phyloP scores from a whole-genome alignment of 805 yeast genomes.

The Hanseniaspora meyeri region DNA sequence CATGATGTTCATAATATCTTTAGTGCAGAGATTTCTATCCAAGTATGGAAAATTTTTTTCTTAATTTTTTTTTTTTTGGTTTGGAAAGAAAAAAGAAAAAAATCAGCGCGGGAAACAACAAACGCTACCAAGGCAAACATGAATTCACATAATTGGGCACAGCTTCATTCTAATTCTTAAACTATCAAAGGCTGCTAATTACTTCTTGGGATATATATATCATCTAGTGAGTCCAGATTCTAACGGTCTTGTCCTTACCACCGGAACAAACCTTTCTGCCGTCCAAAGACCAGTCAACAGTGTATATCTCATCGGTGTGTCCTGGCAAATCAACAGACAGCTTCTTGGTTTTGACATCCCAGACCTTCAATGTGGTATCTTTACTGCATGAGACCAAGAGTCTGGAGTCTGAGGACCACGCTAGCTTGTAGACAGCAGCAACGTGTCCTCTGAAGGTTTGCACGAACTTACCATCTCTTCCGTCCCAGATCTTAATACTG shows the following conservation, averaged over 20 bases:
- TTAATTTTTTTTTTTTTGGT: neutral
- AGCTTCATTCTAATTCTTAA: too few species aligned
- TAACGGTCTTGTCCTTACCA: conserved; percentile 87
- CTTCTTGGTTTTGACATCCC: conserved; percentile 85
- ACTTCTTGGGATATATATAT: neutral
- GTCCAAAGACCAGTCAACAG: conserved; percentile 96
- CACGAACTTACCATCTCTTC: conserved; percentile 76
- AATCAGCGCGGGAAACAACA: too few species aligned
- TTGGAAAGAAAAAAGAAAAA: neutral
- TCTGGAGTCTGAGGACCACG: conserved; percentile 94
- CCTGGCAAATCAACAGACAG: conserved; percentile 87
- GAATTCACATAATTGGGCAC: too few species aligned
- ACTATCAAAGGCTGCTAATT: neutral
- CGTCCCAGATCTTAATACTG: conserved; percentile 93
- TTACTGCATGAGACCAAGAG: conserved; percentile 85
- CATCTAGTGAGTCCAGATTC: conserved; percentile 68
- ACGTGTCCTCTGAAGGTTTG: conserved; percentile 93
- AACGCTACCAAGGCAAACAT: neutral
- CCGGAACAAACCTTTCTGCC: conserved; percentile 93
- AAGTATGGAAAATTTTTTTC: neutral
- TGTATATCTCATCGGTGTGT: conserved; percentile 87
- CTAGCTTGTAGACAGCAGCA: conserved; percentile 92
- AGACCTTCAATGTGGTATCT: conserved; percentile 89
- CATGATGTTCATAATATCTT: neutral
- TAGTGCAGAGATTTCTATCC: neutral